A percentile compares a stretch with the other conserved stretches of the same genome.
Conservation (phyloP, 2,329 filamentous ascomycete species). For the Trichoderma atroviride region DNA sequence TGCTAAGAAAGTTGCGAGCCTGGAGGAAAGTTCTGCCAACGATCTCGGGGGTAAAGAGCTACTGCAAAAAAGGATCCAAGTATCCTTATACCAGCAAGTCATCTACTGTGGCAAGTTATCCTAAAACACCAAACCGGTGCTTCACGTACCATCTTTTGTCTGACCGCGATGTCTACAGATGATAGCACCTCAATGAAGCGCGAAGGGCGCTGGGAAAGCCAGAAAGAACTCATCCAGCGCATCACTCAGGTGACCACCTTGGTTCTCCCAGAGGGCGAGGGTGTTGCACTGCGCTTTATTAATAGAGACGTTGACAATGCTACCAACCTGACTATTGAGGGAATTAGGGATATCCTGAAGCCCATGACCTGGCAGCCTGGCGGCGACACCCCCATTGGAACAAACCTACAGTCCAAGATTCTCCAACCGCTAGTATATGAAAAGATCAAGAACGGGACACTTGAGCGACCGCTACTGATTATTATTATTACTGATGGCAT, state of each 20-base stretch:
- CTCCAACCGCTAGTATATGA: background rate
- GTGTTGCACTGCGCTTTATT: background rate
- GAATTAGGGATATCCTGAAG: background rate
- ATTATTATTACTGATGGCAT: conserved; percentile 1
- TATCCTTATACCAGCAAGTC: background rate
- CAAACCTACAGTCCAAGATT: conserved; percentile 6
- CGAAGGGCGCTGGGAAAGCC: conserved; percentile 6
- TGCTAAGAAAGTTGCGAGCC: background rate
- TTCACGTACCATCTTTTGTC: background rate
- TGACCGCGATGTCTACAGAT: background rate
- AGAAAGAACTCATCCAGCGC: conserved; percentile 8
- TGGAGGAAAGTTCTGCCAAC: background rate
- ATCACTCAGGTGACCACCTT: background rate
- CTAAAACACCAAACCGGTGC: background rate
- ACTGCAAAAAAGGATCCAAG: background rate
- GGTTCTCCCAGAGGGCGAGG: background rate
- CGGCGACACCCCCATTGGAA: background rate
- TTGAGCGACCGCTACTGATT: background rate
- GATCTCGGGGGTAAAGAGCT: background rate
- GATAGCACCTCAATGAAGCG: conserved; percentile 9
- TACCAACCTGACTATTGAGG: background rate
- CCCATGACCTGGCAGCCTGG: conserved; percentile 2
- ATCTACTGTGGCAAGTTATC: background rate
- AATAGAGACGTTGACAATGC: conserved; percentile 1
- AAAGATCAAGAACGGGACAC: background rate